These are phyloP conservation scores for Pleurotus salmoneostramineus DNA, from an alignment of 768 basidiomycete species.

Conservation along the genomic window DNA sequence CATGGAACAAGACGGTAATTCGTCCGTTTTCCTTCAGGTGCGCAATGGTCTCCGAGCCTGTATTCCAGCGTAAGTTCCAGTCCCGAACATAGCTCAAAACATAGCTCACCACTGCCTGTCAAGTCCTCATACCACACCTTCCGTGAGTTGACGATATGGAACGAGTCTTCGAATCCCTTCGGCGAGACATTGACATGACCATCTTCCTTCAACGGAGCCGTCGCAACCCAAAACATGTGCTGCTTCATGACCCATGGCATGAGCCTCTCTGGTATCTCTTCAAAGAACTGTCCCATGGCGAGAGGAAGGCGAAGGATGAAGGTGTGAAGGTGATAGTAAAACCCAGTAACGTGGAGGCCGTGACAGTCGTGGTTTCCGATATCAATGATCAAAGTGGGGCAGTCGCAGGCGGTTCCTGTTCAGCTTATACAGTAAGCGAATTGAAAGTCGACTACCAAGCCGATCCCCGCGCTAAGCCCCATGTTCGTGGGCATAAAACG, in stretches of 20 bases:
- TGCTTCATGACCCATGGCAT: conserved; percentile 57
- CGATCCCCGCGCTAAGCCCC: too few species aligned
- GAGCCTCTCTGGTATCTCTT: conserved; percentile 50
- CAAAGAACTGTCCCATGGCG: conserved; percentile 54
- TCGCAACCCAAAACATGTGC: conserved; percentile 70
- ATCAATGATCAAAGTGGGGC: too few species aligned
- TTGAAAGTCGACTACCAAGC: too few species aligned
- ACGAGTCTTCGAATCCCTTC: conserved; percentile 56
- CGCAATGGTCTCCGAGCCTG: conserved; percentile 55
- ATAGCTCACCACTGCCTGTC: conserved; percentile 58
- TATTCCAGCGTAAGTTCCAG: not conserved
- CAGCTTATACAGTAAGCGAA: too few species aligned
- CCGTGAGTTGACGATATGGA: conserved; percentile 51
- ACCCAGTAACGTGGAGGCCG: too few species aligned
- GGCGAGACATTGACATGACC: conserved; percentile 70
- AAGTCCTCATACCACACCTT: conserved; percentile 74
- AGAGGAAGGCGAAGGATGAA: too few species aligned
- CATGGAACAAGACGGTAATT: conserved; percentile 58
- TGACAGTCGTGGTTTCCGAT: too few species aligned
- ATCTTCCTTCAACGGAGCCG: conserved; percentile 50
- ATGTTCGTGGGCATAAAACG: too few species aligned
- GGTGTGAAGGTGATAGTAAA: too few species aligned
- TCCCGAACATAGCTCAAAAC: not conserved
- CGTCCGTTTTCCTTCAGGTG: conserved; percentile 61
- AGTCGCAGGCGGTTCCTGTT: too few species aligned